Conservation (phyloP, 352 stramenopile species). For the Globisporangium polare region DNA sequence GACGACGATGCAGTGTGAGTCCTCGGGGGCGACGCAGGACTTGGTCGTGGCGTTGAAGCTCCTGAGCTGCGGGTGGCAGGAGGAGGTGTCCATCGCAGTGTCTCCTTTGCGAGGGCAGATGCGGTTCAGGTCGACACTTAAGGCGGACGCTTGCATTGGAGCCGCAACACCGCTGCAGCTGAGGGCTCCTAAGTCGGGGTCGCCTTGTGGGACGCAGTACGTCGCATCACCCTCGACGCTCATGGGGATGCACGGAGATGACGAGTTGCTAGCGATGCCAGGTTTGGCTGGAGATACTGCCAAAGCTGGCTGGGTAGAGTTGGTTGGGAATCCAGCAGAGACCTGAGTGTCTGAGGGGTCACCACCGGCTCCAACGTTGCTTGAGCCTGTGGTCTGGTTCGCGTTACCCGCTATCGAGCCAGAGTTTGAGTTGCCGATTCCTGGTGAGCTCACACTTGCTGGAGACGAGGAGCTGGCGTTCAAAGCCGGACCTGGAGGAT, state of each 20-base stretch:
- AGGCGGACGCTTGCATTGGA: neutral
- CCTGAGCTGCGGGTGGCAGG: neutral
- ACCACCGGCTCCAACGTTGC: neutral
- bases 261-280: neutral
- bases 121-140: neutral
- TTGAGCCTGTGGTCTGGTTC: neutral
- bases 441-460: neutral
- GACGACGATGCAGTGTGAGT: neutral
- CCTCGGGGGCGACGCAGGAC: constrained; percentile 3
- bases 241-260: neutral
- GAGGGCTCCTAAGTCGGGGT: neutral
- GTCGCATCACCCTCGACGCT: constrained; percentile 1
- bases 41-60: neutral
- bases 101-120: constrained; percentile 7
- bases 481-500: neutral
- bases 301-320: neutral
- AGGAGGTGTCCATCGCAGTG: neutral
- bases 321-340: neutral
- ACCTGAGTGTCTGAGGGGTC: neutral
- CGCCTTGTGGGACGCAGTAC: neutral
- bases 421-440: neutral
- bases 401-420: neutral
- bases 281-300: neutral
- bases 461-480: neutral
- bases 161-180: constrained; percentile 3